Conservation (phyloP, 2,329 filamentous ascomycete genomes). For the Helicocarpus griseus region DNA sequence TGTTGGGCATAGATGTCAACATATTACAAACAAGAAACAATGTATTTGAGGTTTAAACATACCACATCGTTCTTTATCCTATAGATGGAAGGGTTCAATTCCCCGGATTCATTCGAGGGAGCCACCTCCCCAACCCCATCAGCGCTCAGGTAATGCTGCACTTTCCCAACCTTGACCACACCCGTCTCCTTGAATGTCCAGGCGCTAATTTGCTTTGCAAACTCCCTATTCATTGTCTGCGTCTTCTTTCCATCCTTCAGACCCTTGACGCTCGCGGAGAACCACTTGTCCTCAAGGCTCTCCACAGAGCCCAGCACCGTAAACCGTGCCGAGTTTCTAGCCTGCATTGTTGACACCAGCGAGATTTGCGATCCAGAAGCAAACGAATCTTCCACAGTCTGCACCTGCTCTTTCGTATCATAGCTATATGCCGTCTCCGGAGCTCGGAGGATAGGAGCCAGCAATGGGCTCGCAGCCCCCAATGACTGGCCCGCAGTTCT, state of each 20-base stretch:
- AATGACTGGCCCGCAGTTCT: slow-evolving; percentile 71
- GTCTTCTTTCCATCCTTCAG: slow-evolving; percentile 44
- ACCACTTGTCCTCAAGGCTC: slow-evolving; percentile 81
- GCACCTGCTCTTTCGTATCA: slow-evolving; percentile 77
- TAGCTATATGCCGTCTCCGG: slow-evolving; percentile 84
- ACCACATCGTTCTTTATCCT: slow-evolving; percentile 95
- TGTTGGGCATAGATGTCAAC: slow-evolving; percentile 32
- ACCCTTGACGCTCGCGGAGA: slow-evolving; percentile 64
- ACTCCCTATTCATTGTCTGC: slow-evolving; percentile 70
- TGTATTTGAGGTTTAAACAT: slow-evolving; percentile 37
- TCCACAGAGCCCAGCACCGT: slow-evolving; percentile 78
- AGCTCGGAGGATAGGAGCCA: slow-evolving; percentile 73
- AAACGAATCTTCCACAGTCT: slow-evolving; percentile 68
- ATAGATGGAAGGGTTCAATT: slow-evolving; percentile 74
- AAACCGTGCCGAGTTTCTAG: slow-evolving; percentile 85
- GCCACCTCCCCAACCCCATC: slow-evolving; percentile 45
- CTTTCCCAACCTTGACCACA: slow-evolving; percentile 71
- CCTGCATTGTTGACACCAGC: slow-evolving; percentile 78
- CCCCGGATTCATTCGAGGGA: slow-evolving; percentile 35
- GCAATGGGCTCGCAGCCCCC: slow-evolving; percentile 62
- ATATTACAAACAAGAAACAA: slow-evolving; percentile 3
- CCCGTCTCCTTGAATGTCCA: slow-evolving; percentile 96
- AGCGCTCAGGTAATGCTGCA: slow-evolving; percentile 61
- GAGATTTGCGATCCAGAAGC: slow-evolving; percentile 74
- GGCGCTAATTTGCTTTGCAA: slow-evolving; percentile 74